Evolutionary conservation across 75 land plant species (phyloP).

Genomic region (Chamaecyparis obtusa): DNA sequence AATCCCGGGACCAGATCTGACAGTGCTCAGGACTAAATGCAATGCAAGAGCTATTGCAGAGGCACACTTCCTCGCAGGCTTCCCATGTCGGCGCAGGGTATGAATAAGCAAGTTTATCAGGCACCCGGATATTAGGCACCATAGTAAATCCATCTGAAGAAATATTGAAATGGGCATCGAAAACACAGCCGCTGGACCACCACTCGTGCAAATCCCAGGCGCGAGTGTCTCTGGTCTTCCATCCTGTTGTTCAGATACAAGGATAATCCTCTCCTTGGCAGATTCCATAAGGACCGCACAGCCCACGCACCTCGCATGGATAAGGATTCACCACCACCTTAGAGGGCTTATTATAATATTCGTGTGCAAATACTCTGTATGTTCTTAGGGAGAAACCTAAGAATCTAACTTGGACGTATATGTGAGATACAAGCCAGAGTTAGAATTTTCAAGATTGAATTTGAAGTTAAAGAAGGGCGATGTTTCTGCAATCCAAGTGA

Average conservation of each 20-base stretch:
- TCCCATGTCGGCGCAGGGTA: too few species aligned
- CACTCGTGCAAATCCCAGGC: not conserved
- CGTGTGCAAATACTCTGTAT: not conserved
- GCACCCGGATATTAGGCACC: not conserved
- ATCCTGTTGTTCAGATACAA: not conserved
- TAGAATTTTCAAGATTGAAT: not conserved
- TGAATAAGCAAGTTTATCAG: too few species aligned
- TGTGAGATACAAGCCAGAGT: not conserved
- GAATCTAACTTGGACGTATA: too few species aligned
- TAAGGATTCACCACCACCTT: not conserved
- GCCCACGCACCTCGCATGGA: not conserved
- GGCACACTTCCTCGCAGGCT: too few species aligned
- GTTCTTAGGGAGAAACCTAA: not conserved
- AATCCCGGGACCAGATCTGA: too few species aligned
- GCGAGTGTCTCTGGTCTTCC: not conserved
- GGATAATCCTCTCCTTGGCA: not conserved
- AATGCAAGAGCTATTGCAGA: conserved; percentile 23
- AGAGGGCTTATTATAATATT: too few species aligned
- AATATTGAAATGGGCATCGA: rapidly evolving
- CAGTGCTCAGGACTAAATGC: conserved; percentile 24
- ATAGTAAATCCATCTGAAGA: not conserved
- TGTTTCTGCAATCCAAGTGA: conserved; percentile 6
- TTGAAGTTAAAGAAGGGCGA: not conserved
- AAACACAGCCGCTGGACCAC: not conserved
- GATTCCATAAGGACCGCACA: not conserved